Base-by-base conservation (phyloP, 2,329 filamentous ascomycete genomes). In the Colletotrichum nymphaeae region DNA sequence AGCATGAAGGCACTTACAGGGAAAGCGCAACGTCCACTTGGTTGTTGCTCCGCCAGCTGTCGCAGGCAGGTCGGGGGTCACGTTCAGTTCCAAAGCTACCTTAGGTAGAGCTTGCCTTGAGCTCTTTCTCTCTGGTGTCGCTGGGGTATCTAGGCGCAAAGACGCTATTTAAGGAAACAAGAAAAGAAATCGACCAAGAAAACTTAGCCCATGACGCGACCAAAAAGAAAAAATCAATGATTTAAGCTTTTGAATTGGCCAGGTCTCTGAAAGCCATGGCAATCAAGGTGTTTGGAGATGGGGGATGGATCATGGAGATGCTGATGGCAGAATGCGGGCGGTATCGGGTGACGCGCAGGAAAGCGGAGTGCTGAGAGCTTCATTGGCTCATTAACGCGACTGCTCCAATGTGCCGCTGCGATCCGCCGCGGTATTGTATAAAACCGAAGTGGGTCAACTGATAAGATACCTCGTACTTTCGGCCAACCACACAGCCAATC, bases 141-240 rank as follows among this genome's bases (percentile, higher is more conserved):
- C 26, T 16, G 70, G 42, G 70, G 70, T 73, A 73, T 70, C 67
- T 70, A 16, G 37, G 55, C 37, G 57, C 53, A 68, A 65, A 49
- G 19, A 55, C 19, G 37, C 52, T 70, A 46, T 60, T 62, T 69
- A n/a, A 28, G 42, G 64, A 65, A 59, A 60, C 46, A 62, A 73
- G 32, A 73, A 46, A 37, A 32, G 14, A 42, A 59, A 30, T 4
- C 55, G 30, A 30, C 52, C 11, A 28, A 14, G 22, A 11, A 71
- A 35, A 24, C 2, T 52, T 30, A 72, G 65, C 52, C 37, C 69
- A 72, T 72, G 8, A 26, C 32, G 42, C 52, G 42, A 32, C 28
- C 8, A 14, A 53, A 28, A 32, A 46, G n/a, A 24, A 4, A 53
- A 46, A 46, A 32, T 4, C 22, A 60, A 16, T n/a, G 24, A 35